Percentiles rank a stretch among this genome's conserved stretches.
Evolutionary conservation across 2,329 filamentous ascomycete genomes (phyloP).

Genomic region (Fusarium keratoplasticum): DNA sequence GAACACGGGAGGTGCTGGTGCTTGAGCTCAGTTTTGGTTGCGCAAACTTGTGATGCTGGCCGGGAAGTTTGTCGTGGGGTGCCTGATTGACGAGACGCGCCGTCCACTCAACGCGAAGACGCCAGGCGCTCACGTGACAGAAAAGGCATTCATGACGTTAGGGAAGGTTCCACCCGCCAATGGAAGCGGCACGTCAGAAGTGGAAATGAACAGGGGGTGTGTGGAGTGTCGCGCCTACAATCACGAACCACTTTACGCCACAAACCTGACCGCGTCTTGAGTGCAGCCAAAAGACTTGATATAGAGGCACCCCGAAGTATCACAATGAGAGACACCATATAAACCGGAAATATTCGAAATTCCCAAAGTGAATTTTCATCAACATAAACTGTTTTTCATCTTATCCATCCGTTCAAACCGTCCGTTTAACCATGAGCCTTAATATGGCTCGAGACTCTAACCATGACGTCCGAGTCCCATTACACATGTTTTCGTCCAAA

Average conservation of each 20-base stretch:
- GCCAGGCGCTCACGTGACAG: conserved; percentile 52
- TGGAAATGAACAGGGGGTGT: background rate
- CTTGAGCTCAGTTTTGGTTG: conserved; percentile 7
- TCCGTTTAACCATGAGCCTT: background rate
- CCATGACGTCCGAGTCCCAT: background rate
- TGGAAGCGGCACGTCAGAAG: background rate
- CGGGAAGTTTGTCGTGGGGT: conserved; percentile 23
- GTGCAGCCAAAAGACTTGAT: background rate
- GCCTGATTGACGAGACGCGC: conserved; percentile 29
- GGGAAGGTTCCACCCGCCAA: background rate
- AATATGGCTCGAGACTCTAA: background rate
- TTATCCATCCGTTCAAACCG: background rate
- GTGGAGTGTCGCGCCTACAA: background rate
- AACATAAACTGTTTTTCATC: background rate
- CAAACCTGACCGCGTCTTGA: background rate
- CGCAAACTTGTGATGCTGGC: background rate
- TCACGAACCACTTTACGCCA: conserved; percentile 30
- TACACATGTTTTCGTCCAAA: background rate
- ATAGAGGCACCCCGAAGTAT: background rate
- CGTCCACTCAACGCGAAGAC: conserved; percentile 50
- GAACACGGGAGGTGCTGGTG: background rate
- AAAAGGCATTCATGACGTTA: conserved; percentile 1
- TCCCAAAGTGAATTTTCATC: background rate
- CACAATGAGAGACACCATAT: background rate
- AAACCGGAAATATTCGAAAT: background rate